phyloP scores from a whole-genome alignment of 2,329 filamentous ascomycete genomes.

The Macrophomina pseudophaseolina region DNA sequence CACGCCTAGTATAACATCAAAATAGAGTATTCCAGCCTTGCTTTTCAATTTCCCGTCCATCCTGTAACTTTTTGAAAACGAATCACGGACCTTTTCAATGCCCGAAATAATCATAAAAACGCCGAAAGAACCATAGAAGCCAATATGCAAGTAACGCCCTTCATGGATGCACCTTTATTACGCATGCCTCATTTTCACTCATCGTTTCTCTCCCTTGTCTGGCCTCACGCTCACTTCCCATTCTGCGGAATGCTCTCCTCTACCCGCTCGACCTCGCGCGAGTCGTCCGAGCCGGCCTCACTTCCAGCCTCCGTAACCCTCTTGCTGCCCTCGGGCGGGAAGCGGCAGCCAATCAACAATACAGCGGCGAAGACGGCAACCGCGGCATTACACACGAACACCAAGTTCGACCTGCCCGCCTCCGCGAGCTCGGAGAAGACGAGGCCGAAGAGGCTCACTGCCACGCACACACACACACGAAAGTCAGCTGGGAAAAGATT shows the following conservation, averaged over 20 bases:
- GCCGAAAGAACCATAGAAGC: not conserved
- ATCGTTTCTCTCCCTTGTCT: not conserved
- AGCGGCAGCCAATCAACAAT: slow-evolving; percentile 52
- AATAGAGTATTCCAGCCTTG: no score
- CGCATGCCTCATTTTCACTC: no score
- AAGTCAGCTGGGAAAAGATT: not conserved
- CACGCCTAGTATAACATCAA: no score
- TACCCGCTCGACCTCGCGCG: not conserved
- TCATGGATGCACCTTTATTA: no score
- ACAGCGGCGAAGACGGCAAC: slow-evolving; percentile 60
- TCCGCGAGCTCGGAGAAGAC: slow-evolving; percentile 68
- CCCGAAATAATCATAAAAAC: not conserved
- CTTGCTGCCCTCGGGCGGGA: slow-evolving; percentile 51
- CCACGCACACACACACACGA: not conserved
- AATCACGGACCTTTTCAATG: no score
- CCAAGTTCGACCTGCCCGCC: slow-evolving; percentile 63
- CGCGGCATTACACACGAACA: slow-evolving; percentile 70
- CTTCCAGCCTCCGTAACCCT: slow-evolving; percentile 26
- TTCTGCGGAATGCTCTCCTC: not conserved
- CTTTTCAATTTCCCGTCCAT: no score
- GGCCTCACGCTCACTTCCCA: not conserved
- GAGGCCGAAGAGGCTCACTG: slow-evolving; percentile 68
- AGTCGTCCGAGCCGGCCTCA: not conserved
- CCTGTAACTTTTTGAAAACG: no score
- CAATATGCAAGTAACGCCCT: no score